Evolutionary conservation across 306 rosid genomes (phyloP), one percentile per base, ranked within the genome.

Genomic region (Heteromeles arbutifolia): DNA sequence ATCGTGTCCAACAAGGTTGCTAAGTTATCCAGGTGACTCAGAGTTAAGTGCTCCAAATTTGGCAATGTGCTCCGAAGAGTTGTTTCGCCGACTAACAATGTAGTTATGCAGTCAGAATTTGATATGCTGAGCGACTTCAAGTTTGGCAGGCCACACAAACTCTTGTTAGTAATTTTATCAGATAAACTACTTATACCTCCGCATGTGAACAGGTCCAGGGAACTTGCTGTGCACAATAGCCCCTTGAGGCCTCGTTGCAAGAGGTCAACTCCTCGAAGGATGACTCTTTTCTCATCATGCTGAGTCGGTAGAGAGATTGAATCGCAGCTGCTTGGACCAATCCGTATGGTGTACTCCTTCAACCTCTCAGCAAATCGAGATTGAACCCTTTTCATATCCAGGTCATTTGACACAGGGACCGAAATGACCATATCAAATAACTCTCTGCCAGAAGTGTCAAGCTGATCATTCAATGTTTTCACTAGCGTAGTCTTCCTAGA

Each of bases 401-500:
- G 34, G 39, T 73, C 77, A 48, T 67, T 66, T 37, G 12, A 41
- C 24, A 66, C 53, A 4, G 78, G 52, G n/a, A 67, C 48, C 82
- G 78, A 79, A 21, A 79, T 79, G 63, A 79, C 74, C 31, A 73
- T 66, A 52, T 37, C 41, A 37, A 8, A 37, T 37, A 37, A 37
- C 41, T 37, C 31, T 29, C 41, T 37, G 10, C 41, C 41, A 37
- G 41, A 37, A 37, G 41, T 37, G 41, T 37, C 73, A 44, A 79
- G 78, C 25, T 73, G 17, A 22, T 79, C 44, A 31, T 79, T 79
- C 74, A 79, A 57, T 19, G 70, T 79, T 67, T 18, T 73, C 18
- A 73, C 78, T 26, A 79, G 74, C 1, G 78, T 57, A 67, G 82
- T 73, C 45, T 79, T 79, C 25, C 78, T 78, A 9, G 76, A 62